phyloP scores from a whole-genome alignment of 1,139 yeast species.

The Yamadazyma blattariae region DNA sequence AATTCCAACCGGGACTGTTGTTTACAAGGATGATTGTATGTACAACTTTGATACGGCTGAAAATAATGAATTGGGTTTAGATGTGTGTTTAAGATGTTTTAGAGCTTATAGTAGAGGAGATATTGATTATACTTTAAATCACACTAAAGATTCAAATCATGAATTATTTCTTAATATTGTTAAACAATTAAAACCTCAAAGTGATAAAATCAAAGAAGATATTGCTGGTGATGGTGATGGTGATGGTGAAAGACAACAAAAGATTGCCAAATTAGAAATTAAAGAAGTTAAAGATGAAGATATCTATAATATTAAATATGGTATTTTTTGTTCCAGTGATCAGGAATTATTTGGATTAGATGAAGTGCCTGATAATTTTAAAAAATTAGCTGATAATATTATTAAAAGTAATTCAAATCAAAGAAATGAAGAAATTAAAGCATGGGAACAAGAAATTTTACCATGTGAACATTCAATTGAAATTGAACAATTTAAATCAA shows the following conservation, averaged over 20 bases:
- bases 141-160: conserved; percentile 51
- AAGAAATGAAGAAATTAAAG: conserved; percentile 68
- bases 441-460: conserved; percentile 87
- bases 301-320: conserved; percentile 48
- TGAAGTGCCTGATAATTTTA: conserved; percentile 21
- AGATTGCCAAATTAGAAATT: conserved; percentile 73
- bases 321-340: conserved; percentile 41
- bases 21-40: conserved; percentile 83
- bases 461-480: conserved; percentile 75
- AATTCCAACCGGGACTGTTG: conserved; percentile 10
- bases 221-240: conserved; percentile 13
- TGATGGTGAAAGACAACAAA: conserved; percentile 40
- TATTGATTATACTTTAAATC: conserved; percentile 54
- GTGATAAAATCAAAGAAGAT: conserved; percentile 17
- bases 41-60: conserved; percentile 75
- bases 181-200: conserved; percentile 42
- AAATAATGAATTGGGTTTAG: conserved; percentile 57
- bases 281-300: conserved; percentile 70
- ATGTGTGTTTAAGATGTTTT: conserved; percentile 68
- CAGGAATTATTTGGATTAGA: conserved; percentile 21
- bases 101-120: conserved; percentile 58
- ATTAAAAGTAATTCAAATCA: conserved; percentile 64
- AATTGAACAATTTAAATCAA: conserved; percentile 36
- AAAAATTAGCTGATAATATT: conserved; percentile 44
- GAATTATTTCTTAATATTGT: conserved; percentile 54